phyloP scores from a whole-genome alignment of 345 rosid genomes.

The Carallia pectinifolia region DNA sequence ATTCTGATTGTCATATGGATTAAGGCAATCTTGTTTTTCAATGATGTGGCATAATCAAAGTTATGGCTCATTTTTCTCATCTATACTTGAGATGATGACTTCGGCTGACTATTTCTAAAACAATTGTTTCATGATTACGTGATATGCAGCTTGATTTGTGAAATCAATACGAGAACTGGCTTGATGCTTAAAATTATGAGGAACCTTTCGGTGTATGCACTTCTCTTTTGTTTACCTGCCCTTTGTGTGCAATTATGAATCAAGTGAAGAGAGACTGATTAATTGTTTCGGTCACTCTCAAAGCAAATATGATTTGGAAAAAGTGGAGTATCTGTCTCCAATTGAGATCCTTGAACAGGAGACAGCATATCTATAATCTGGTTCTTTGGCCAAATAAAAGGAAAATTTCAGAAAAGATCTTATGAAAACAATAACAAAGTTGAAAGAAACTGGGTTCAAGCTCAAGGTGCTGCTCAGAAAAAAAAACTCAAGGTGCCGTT shows the following conservation, averaged over 20 bases:
- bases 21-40: too few species aligned
- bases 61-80: not conserved
- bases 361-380: constrained; percentile 49
- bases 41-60: too few species aligned
- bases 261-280: not conserved
- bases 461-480: constrained; percentile 76
- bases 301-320: constrained; percentile 55
- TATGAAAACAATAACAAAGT: too few species aligned
- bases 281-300: constrained; percentile 45
- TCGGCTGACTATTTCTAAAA: not conserved
- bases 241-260: too few species aligned
- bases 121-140: not conserved
- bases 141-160: constrained; percentile 49
- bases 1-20: not conserved
- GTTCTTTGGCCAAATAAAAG: too few species aligned
- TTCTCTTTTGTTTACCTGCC: not conserved
- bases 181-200: constrained; percentile 15
- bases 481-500: constrained; percentile 81
- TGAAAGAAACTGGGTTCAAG: constrained; percentile 68
- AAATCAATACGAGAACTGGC: constrained; percentile 9
- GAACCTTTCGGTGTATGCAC: constrained; percentile 33
- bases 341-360: constrained; percentile 73
- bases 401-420: too few species aligned
- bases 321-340: constrained; percentile 47
- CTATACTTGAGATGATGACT: not conserved